Evolutionary conservation across 2,329 filamentous ascomycete genomes (phyloP), one percentile per base, ranked within the genome.

Genomic region (Sporothrix variecibatus): DNA sequence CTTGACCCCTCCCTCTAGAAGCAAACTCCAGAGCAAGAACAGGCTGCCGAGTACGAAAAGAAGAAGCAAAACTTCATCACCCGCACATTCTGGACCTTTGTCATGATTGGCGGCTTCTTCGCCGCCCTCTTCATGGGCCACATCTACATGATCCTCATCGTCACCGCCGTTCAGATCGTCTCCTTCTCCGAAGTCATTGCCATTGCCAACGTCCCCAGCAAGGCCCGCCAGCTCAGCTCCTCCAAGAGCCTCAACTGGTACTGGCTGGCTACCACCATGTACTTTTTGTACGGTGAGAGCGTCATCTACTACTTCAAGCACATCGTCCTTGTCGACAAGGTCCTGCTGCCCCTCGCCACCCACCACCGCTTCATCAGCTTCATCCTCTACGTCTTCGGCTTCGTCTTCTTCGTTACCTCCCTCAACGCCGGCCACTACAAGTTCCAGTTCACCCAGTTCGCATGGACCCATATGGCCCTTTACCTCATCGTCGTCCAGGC

Each of bases 291-390:
- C 81, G 96, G 96, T 81, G 96, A 99, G 85, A 98, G 94, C 80
- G 95, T 99, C 80, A 97, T 99, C 80, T 99, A 99, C 86, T 99
- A 99, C 85, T 99, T 99, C 85, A 99, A 99, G 88, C 96, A 99
- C 82, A 95, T 99, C 78, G 91, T 99, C 60, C 86, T 99, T 75
- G 95, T 99, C 64, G 96, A 99, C 84, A 94, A 93, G 83, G 93
- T 98, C 64, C 87, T 99, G 76, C 86, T 98, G 74, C 96, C 96
- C 9, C 91, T 99, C 81, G 95, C 96, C 72, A 98, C 95, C 20
- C 96, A 99, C 85, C 96, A 99, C 82, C 90, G 96, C 78, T 99
- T 99, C 86, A 98, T 99, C 82, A 97, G 95, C 86, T 98, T 99
- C 81, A 93, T 97, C 83, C 93, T 99, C 78, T 99, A 99, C 84